Percentiles rank a stretch among this genome's conserved stretches.
Conservation (phyloP, 371 early-diverging fungal species). For the Mucor circinelloides region DNA sequence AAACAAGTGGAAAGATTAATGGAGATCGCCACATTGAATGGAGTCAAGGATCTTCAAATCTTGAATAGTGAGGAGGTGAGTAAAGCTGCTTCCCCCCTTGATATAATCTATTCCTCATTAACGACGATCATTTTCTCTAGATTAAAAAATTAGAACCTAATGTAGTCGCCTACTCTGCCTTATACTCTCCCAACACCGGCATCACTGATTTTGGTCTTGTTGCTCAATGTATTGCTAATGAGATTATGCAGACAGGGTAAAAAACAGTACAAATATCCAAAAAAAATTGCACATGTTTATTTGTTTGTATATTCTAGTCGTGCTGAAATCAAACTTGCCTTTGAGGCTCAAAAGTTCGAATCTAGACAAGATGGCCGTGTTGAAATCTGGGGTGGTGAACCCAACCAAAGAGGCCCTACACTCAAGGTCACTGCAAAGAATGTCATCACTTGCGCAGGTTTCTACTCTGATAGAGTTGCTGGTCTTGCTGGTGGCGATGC, state of each 20-base stretch:
- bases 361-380: constrained; percentile 33
- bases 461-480: constrained; percentile 48
- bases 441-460: constrained; percentile 54
- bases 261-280: background rate
- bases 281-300: background rate
- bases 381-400: constrained; percentile 44
- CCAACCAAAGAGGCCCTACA: constrained; percentile 38
- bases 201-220: constrained; percentile 47
- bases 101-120: background rate
- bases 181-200: constrained; percentile 52
- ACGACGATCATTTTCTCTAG: constrained; percentile 15
- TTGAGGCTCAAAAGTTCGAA: constrained; percentile 41
- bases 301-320: constrained; percentile 29
- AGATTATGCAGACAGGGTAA: constrained; percentile 48
- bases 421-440: constrained; percentile 39
- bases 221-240: constrained; percentile 39
- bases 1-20: constrained; percentile 44
- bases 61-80: constrained; percentile 39
- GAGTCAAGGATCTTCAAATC: constrained; percentile 48
- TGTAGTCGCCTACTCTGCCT: constrained; percentile 45
- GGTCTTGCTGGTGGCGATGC: constrained; percentile 44
- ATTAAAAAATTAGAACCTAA: constrained; percentile 48
- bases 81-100: background rate
- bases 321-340: constrained; percentile 49
- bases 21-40: constrained; percentile 45